Evolutionary conservation across 108 stramenopile genomes (phyloP).

Genomic region (Mediolabrus comicus): DNA sequence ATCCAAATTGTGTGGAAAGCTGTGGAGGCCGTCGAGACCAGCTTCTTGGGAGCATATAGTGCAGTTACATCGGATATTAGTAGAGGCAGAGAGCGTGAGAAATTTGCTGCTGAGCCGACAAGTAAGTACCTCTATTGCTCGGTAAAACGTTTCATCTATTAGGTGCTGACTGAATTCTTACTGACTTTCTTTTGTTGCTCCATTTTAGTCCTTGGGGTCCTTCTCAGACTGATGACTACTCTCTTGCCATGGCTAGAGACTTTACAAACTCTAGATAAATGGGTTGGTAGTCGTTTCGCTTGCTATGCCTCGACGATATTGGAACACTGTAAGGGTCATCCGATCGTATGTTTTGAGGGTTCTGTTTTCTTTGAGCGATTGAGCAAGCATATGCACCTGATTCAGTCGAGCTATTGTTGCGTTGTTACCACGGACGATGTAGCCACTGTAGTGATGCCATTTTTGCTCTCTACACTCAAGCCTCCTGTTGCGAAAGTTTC

Average conservation of each 20-base stretch:
- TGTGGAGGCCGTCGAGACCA: constrained; percentile 72
- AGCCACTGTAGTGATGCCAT: constrained; percentile 57
- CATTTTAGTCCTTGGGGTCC: constrained; percentile 63
- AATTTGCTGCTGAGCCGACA: constrained; percentile 55
- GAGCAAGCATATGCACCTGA: constrained; percentile 25
- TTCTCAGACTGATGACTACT: constrained; percentile 80
- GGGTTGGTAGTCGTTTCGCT: constrained; percentile 63
- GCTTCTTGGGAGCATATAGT: constrained; percentile 72
- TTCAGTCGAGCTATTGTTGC: constrained; percentile 37
- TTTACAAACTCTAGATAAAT: constrained; percentile 44
- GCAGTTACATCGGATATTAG: constrained; percentile 63
- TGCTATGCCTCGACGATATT: constrained; percentile 58
- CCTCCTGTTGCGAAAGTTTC: constrained; percentile 21
- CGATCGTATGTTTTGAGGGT: constrained; percentile 64
- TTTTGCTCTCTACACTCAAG: constrained; percentile 25
- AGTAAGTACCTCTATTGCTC: neutral
- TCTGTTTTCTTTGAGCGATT: constrained; percentile 79
- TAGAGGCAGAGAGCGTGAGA: constrained; percentile 57
- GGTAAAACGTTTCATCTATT: too few species aligned
- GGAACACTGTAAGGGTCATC: constrained; percentile 52
- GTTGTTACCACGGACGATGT: constrained; percentile 54
- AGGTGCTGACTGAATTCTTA: too few species aligned
- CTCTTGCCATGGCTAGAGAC: constrained; percentile 55
- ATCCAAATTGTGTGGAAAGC: constrained; percentile 73
- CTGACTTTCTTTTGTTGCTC: too few species aligned